Percentiles rank a stretch among this genome's conserved stretches.
These are phyloP conservation scores for Euphorbia lathyris DNA, from an alignment of 345 rosid genomes.

Conservation along the genomic window DNA sequence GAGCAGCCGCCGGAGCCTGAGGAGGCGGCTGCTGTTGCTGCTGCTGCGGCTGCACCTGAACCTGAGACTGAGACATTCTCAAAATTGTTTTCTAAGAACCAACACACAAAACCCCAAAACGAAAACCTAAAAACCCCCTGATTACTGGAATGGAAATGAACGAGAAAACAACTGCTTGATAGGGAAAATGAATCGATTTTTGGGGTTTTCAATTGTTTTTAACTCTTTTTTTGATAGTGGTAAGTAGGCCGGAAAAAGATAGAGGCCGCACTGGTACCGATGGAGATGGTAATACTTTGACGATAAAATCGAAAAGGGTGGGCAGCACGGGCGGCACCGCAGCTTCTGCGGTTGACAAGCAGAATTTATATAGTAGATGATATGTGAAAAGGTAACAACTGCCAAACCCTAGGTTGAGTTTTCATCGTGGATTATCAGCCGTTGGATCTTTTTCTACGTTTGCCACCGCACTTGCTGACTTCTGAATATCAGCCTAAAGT, in stretches of 20 bases:
- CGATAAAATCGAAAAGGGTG: not conserved
- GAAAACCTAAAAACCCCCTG: too few species aligned
- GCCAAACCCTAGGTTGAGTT: not conserved
- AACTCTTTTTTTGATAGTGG: not conserved
- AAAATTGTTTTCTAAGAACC: not conserved
- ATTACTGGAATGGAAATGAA: not conserved
- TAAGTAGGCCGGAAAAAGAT: conserved; percentile 3
- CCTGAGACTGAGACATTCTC: conserved; percentile 19
- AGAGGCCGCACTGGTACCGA: not conserved
- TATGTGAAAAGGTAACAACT: too few species aligned
- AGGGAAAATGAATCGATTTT: not conserved
- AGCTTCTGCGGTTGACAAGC: not conserved
- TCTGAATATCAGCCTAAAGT: too few species aligned
- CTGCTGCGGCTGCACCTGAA: conserved; percentile 5
- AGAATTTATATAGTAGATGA: not conserved
- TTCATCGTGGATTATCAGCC: not conserved
- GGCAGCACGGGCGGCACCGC: conserved; percentile 7
- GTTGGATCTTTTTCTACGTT: not conserved
- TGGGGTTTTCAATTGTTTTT: not conserved
- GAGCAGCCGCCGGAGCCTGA: not conserved
- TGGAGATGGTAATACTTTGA: not conserved
- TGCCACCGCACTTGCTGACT: not conserved
- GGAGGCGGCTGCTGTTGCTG: not conserved
- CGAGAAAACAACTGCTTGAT: not conserved
- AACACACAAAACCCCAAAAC: not conserved